Evolutionary conservation across 495 filamentous ascomycete species (phyloP).

Genomic region (Trichoderma asperelloides): DNA sequence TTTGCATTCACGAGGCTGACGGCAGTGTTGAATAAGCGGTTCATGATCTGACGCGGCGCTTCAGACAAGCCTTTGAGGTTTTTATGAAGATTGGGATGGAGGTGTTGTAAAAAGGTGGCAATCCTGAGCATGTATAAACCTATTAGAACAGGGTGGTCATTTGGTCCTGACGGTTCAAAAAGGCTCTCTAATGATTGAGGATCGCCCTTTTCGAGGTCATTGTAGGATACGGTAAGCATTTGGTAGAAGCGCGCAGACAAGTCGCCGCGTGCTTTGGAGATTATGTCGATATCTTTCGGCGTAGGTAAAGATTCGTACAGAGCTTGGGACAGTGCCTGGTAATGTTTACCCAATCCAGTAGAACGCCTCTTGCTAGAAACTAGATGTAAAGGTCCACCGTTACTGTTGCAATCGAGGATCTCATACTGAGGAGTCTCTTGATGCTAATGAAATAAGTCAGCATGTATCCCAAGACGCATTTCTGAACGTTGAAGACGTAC

Average conservation of each 20-base stretch:
- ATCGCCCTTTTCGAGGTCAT: background rate
- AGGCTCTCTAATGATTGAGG: background rate
- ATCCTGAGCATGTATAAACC: conserved; percentile 39
- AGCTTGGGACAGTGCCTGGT: background rate
- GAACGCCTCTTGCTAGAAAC: background rate
- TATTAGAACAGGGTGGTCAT: conserved; percentile 33
- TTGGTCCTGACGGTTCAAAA: background rate
- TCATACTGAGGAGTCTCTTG: background rate
- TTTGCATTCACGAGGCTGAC: conserved; percentile 37
- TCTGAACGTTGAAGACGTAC: background rate
- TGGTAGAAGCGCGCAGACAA: background rate
- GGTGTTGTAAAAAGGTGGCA: conserved; percentile 31
- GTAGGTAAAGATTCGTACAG: background rate
- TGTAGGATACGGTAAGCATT: background rate
- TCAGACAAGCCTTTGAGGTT: conserved; percentile 13
- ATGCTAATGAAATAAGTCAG: background rate
- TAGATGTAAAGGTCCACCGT: background rate
- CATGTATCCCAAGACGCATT: background rate
- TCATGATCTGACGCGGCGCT: conserved; percentile 20
- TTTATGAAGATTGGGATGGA: conserved; percentile 18
- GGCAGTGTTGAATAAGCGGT: conserved; percentile 28
- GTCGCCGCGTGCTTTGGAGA: background rate
- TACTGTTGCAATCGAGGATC: background rate
- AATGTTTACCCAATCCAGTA: background rate
- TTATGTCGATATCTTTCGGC: background rate